Conservation (phyloP, 2,329 filamentous ascomycete species). For the Pestalotiopsis fici region DNA sequence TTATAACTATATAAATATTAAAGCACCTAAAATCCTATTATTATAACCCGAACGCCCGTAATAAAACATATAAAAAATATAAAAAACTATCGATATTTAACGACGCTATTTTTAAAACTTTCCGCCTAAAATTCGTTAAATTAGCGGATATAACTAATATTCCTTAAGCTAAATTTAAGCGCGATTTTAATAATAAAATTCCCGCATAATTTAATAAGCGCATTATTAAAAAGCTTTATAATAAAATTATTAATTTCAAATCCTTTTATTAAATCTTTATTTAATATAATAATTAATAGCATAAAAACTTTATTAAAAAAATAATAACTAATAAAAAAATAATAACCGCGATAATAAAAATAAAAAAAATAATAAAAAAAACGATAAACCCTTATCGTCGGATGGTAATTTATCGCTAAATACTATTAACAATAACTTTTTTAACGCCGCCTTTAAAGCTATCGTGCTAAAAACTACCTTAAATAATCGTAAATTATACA, state of each 20-base stretch:
- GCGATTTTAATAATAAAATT: neutral
- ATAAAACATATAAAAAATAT: neutral
- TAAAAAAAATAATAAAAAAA: neutral
- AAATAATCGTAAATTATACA: neutral
- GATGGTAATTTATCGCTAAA: neutral
- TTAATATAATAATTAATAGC: conserved; percentile 4
- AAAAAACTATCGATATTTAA: neutral
- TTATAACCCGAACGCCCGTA: neutral
- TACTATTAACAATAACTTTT: neutral
- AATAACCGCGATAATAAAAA: neutral
- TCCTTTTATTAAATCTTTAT: neutral
- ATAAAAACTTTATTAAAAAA: conserved; percentile 1
- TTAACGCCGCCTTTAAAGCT: neutral
- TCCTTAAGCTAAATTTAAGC: neutral
- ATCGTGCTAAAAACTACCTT: neutral
- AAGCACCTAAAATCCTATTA: neutral
- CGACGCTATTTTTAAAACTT: neutral
- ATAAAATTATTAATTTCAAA: neutral
- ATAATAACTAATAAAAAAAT: neutral
- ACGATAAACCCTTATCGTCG: neutral
- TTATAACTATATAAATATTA: neutral
- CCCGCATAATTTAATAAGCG: neutral
- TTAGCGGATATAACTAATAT: neutral
- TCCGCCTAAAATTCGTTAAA: neutral
- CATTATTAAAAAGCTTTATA: neutral